Evolutionary conservation across 805 yeast species (phyloP).

Genomic region (Kuraishia cidri): DNA sequence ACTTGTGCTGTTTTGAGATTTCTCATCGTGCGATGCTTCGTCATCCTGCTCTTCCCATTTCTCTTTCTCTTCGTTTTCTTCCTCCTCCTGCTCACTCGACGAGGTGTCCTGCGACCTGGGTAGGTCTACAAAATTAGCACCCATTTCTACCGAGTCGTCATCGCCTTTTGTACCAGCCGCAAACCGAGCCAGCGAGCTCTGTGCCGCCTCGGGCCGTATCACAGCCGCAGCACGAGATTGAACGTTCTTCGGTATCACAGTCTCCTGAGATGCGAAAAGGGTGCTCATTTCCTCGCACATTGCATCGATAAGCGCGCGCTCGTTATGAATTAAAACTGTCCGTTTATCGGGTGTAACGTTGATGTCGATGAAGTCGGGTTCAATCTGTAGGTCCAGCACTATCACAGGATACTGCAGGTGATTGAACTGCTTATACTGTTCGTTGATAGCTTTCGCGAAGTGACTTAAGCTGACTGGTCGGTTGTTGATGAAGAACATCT

Average conservation of each 20-base stretch:
- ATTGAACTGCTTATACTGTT: conserved; percentile 64
- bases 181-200: background rate
- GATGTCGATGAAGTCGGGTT: conserved; percentile 54
- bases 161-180: conserved; percentile 1
- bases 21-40: conserved; percentile 5
- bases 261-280: conserved; percentile 30
- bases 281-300: conserved; percentile 39
- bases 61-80: conserved; percentile 4
- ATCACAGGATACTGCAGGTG: conserved; percentile 67
- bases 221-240: too few relatives aligned
- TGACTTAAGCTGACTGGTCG: conserved; percentile 62
- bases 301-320: conserved; percentile 44
- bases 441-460: conserved; percentile 55
- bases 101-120: too few relatives aligned
- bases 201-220: too few relatives aligned
- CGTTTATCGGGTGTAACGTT: conserved; percentile 92
- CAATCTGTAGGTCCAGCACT: conserved; percentile 48
- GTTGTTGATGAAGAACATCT: conserved; percentile 60
- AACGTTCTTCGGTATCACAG: conserved; percentile 13
- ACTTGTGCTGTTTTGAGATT: background rate
- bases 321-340: conserved; percentile 59
- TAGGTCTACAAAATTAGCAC: too few relatives aligned
- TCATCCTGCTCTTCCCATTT: too few relatives aligned
- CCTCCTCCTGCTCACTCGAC: background rate
- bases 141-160: background rate